phyloP scores from a whole-genome alignment of 169 alveolate genomes.

The Plasmodium vinckei region DNA sequence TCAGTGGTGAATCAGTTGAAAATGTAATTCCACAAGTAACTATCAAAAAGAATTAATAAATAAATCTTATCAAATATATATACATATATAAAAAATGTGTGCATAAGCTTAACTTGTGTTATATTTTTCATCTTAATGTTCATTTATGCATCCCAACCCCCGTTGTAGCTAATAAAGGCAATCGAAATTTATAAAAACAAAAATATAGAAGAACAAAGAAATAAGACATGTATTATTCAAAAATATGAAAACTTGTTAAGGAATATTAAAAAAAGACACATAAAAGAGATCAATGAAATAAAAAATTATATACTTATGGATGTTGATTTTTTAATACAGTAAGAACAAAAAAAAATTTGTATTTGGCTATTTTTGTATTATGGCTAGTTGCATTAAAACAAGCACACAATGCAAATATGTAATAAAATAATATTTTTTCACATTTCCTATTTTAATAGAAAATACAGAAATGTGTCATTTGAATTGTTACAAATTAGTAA shows the following conservation, averaged over 20 bases:
- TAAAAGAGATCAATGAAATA: constrained; percentile 51
- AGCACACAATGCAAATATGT: neutral
- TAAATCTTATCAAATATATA: too few relatives aligned
- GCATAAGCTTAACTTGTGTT: too few relatives aligned
- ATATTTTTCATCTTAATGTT: too few relatives aligned
- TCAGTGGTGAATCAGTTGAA: too few relatives aligned
- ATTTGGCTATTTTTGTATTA: neutral
- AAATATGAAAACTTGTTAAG: constrained; percentile 60
- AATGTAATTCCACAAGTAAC: too few relatives aligned
- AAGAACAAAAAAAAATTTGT: constrained; percentile 4
- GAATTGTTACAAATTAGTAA: constrained; percentile 57
- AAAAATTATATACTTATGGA: constrained; percentile 58
- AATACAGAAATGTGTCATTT: constrained; percentile 49
- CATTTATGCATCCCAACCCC: neutral
- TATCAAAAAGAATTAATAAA: too few relatives aligned
- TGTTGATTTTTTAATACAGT: constrained; percentile 75
- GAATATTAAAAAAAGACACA: constrained; percentile 37
- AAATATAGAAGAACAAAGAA: constrained; percentile 51
- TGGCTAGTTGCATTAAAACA: constrained; percentile 1
- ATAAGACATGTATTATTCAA: constrained; percentile 8
- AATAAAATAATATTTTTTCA: too few relatives aligned
- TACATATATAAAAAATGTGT: too few relatives aligned
- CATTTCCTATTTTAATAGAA: constrained; percentile 14
- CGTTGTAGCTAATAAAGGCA: constrained; percentile 34
- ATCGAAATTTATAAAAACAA: constrained; percentile 66